Conservation (phyloP, 768 basidiomycete genomes). For the Trametes villosa region DNA sequence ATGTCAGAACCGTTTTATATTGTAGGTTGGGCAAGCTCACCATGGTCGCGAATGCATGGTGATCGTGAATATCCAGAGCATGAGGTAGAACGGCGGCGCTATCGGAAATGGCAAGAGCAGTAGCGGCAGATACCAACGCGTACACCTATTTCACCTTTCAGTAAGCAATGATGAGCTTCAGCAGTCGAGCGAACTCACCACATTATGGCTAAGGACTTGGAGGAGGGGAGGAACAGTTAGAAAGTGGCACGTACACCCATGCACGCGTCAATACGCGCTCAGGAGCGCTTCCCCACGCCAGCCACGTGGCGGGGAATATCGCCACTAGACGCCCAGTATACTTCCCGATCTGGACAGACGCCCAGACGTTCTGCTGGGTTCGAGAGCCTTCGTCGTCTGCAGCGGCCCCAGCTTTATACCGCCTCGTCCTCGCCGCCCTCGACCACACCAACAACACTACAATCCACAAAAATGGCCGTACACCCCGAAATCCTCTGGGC, state of each 20-base stretch:
- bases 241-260: too few species aligned
- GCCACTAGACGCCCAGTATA: neutral
- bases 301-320: neutral
- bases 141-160: constrained; percentile 59
- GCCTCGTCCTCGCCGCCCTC: constrained; percentile 18
- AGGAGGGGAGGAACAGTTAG: too few species aligned
- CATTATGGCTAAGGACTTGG: too few species aligned
- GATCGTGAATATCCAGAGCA: constrained; percentile 76
- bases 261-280: too few species aligned
- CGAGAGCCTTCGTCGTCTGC: constrained; percentile 31
- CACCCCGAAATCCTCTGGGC: constrained; percentile 97
- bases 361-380: constrained; percentile 32
- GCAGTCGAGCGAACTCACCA: constrained; percentile 49
- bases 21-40: constrained; percentile 45
- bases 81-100: constrained; percentile 78
- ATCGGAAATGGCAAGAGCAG: constrained; percentile 78
- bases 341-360: neutral
- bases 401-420: constrained; percentile 21
- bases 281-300: neutral
- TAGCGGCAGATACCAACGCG: constrained; percentile 83
- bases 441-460: constrained; percentile 21
- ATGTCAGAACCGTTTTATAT: neutral
- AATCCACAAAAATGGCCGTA: constrained; percentile 38
- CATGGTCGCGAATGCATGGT: constrained; percentile 85
- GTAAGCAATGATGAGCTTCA: neutral